Conservation (phyloP, 768 basidiomycete species). For the Albatrellus ellisii region DNA sequence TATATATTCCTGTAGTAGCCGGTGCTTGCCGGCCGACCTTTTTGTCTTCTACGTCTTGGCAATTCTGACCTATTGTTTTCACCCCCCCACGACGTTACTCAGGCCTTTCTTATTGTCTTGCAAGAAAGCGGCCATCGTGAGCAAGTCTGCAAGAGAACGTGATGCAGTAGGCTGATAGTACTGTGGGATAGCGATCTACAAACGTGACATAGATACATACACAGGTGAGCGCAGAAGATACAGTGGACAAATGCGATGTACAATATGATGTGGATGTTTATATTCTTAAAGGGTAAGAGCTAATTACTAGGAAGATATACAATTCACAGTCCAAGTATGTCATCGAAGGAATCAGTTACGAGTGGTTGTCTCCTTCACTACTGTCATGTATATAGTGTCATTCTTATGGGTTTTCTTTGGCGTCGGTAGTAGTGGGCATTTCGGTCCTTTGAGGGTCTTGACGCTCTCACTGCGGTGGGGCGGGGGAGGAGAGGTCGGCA, state of each 20-base stretch:
- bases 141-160: neutral
- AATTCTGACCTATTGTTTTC: neutral
- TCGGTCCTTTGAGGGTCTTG: neutral
- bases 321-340: neutral
- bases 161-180: constrained; percentile 1
- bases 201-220: constrained; percentile 7
- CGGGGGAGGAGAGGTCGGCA: neutral
- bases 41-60: constrained; percentile 1
- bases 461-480: neutral
- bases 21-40: constrained; percentile 1
- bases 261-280: neutral
- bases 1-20: constrained; percentile 9
- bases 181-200: neutral
- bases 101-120: neutral
- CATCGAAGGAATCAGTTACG: neutral
- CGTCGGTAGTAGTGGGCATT: neutral
- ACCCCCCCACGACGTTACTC: neutral
- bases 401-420: constrained; percentile 4
- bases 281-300: too few relatives aligned
- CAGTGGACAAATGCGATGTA: constrained; percentile 4
- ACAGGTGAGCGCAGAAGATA: constrained; percentile 5
- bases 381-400: constrained; percentile 10
- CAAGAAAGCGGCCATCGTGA: neutral
- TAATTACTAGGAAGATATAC: neutral
- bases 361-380: constrained; percentile 9